These are phyloP conservation scores for Microsporum canis DNA, from an alignment of 2,329 filamentous ascomycete species.

Conservation along the genomic window DNA sequence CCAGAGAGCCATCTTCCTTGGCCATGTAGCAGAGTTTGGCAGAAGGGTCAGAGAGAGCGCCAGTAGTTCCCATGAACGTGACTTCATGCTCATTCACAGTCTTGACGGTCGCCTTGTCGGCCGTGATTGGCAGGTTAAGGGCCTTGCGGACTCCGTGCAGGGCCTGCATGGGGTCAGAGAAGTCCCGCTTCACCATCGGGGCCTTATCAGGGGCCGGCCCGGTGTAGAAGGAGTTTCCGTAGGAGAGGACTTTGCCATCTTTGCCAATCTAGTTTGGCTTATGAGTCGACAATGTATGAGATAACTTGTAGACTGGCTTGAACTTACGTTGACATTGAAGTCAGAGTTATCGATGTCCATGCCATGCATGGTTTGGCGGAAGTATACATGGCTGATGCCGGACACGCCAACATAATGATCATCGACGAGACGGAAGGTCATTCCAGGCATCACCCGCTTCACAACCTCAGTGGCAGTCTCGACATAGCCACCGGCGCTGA, in stretches of 20 bases:
- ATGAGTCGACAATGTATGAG: background rate
- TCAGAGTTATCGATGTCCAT: slow-evolving; percentile 13
- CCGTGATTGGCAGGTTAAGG: slow-evolving; percentile 9
- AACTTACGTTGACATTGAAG: slow-evolving; percentile 13
- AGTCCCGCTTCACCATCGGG: slow-evolving; percentile 8
- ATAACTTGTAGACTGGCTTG: background rate
- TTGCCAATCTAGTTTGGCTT: slow-evolving; percentile 5
- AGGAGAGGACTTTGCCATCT: slow-evolving; percentile 12
- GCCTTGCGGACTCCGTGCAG: slow-evolving; percentile 8
- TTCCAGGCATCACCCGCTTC: slow-evolving; percentile 7
- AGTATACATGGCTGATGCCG: slow-evolving; percentile 11
- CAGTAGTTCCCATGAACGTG: slow-evolving; percentile 11
- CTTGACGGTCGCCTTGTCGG: slow-evolving; percentile 8
- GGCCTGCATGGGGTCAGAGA: slow-evolving; percentile 8
- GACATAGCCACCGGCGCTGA: slow-evolving; percentile 8
- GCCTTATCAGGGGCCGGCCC: slow-evolving; percentile 6
- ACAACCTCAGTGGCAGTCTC: slow-evolving; percentile 10
- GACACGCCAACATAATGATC: slow-evolving; percentile 12
- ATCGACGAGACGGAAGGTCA: slow-evolving; percentile 9
- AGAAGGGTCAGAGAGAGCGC: slow-evolving; percentile 9
- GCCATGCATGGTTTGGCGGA: slow-evolving; percentile 12
- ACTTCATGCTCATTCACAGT: slow-evolving; percentile 7
- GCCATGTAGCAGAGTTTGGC: slow-evolving; percentile 10
- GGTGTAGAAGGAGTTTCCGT: slow-evolving; percentile 12
- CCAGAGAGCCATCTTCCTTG: slow-evolving; percentile 9